Conservation (phyloP, 305 asterid species). For the Fraxinus greggii region DNA sequence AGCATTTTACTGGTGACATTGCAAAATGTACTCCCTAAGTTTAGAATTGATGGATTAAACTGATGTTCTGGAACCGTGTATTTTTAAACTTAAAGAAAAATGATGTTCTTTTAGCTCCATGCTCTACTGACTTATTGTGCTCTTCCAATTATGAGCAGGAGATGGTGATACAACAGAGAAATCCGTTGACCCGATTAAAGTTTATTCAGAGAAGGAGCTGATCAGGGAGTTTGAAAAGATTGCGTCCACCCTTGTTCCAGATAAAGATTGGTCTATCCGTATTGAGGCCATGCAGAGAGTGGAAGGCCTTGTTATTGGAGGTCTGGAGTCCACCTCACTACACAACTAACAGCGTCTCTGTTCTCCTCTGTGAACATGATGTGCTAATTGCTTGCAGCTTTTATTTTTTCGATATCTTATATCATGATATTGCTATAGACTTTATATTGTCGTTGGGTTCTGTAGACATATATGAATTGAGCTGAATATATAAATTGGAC, state of each 20-base stretch:
- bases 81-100: neutral
- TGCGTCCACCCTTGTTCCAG: constrained; percentile 88
- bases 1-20: constrained; percentile 1
- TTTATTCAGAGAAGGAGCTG: constrained; percentile 94
- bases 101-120: constrained; percentile 11
- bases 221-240: constrained; percentile 93
- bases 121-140: constrained; percentile 22
- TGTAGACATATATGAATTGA: neutral
- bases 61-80: neutral
- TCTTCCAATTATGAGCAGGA: constrained; percentile 51
- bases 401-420: neutral
- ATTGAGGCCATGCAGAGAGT: constrained; percentile 96
- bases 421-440: neutral
- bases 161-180: constrained; percentile 88
- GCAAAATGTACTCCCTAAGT: neutral
- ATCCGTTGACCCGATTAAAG: constrained; percentile 90
- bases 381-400: neutral
- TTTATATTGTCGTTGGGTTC: neutral
- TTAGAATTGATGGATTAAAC: neutral
- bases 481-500: neutral
- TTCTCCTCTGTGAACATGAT: neutral
- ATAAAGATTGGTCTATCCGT: constrained; percentile 96
- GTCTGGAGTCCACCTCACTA: constrained; percentile 37
- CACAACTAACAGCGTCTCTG: neutral
- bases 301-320: constrained; percentile 94